Conservation (phyloP, 140 eudicot genomes). For the Flaveria floridana region DNA sequence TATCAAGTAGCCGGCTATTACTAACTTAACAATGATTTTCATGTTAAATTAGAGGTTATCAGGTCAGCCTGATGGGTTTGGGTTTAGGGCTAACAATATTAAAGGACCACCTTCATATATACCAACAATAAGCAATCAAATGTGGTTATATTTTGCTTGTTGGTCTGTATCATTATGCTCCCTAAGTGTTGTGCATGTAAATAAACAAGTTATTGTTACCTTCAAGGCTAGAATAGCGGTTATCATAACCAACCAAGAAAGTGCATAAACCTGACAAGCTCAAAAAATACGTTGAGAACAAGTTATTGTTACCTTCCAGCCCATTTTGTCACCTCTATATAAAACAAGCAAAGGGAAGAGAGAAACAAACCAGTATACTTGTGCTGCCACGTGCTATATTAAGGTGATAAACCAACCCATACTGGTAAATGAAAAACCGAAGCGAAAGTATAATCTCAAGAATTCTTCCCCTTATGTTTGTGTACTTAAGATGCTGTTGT, state of each 20-base stretch:
- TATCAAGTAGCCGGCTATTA: neutral
- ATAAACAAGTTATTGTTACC: slow-evolving; percentile 49
- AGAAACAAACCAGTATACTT: slow-evolving; percentile 57
- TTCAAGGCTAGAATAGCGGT: slow-evolving; percentile 73
- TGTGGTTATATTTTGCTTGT: neutral
- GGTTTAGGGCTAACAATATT: neutral
- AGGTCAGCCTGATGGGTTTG: neutral
- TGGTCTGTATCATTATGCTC: neutral
- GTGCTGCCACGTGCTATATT: slow-evolving; percentile 76
- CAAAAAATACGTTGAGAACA: neutral
- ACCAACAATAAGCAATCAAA: neutral
- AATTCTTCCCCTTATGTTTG: slow-evolving; percentile 74
- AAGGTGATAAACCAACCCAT: slow-evolving; percentile 93
- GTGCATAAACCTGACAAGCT: slow-evolving; percentile 77
- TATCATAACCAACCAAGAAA: slow-evolving; percentile 91
- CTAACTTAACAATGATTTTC: neutral
- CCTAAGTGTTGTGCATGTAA: slow-evolving; percentile 14
- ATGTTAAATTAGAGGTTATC: neutral
- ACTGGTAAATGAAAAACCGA: slow-evolving; percentile 87
- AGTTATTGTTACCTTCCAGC: neutral
- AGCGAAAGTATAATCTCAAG: slow-evolving; percentile 84
- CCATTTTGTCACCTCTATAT: neutral
- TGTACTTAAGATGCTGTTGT: slow-evolving; percentile 77
- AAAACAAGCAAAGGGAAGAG: slow-evolving; percentile 12
- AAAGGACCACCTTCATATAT: neutral